Conservation (phyloP, 345 rosid species). For the Eucalyptus decipiens region DNA sequence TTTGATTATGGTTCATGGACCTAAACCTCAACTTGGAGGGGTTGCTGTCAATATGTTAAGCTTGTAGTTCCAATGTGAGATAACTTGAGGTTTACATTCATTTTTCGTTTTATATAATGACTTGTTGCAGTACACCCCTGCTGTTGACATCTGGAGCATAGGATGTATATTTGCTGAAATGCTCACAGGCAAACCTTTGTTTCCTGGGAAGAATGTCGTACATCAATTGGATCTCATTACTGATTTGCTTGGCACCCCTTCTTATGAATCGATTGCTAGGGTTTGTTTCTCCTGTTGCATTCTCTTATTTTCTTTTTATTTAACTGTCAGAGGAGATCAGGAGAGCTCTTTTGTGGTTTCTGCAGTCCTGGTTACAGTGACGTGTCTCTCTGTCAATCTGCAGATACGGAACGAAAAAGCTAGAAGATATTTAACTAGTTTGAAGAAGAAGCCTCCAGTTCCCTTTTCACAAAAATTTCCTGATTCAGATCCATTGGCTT, state of each 20-base stretch:
- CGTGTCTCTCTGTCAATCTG: slow-evolving; percentile 3
- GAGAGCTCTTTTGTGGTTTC: neutral
- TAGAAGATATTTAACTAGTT: slow-evolving; percentile 70
- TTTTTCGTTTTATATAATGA: neutral
- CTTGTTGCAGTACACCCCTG: slow-evolving; percentile 87
- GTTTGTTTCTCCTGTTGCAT: slow-evolving; percentile 23
- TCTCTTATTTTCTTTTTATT: neutral
- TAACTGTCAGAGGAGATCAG: neutral
- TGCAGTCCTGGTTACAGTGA: slow-evolving; percentile 50
- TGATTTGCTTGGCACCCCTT: slow-evolving; percentile 94
- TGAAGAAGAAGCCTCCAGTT: slow-evolving; percentile 57
- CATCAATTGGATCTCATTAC: slow-evolving; percentile 88
- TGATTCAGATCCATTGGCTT: slow-evolving; percentile 62
- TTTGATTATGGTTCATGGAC: neutral
- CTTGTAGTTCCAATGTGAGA: neutral
- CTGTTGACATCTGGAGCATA: slow-evolving; percentile 97
- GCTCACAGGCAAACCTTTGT: slow-evolving; percentile 83
- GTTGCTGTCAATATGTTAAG: neutral
- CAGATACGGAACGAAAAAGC: slow-evolving; percentile 97
- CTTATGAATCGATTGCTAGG: slow-evolving; percentile 66
- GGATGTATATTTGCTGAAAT: slow-evolving; percentile 98
- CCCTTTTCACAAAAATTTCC: slow-evolving; percentile 56
- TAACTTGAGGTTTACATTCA: neutral
- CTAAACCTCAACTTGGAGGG: neutral
- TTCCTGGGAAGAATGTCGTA: slow-evolving; percentile 94